These are phyloP conservation scores for Bryum argenteum DNA, from an alignment of 225 moss, liverwort and hornwort species.

Conservation along the genomic window DNA sequence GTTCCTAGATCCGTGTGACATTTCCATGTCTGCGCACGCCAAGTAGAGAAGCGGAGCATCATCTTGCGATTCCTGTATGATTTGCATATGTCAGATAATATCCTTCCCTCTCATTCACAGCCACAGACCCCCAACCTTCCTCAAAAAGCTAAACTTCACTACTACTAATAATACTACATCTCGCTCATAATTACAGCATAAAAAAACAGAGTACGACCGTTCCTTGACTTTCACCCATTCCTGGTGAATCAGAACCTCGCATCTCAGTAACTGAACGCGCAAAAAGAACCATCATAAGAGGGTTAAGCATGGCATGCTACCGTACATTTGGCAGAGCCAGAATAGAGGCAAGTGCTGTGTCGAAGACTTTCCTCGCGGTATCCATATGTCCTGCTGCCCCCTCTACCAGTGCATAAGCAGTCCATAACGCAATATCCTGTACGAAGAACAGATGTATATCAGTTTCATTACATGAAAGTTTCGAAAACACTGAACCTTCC, in stretches of 20 bases:
- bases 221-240: constrained; percentile 4
- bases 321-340: constrained; percentile 66
- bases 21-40: constrained; percentile 91
- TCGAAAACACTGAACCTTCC: not conserved
- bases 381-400: constrained; percentile 82
- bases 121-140: not conserved
- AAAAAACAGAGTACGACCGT: not conserved
- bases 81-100: constrained; percentile 33
- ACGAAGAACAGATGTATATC: constrained; percentile 30
- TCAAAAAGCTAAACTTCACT: constrained; percentile 7
- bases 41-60: constrained; percentile 83
- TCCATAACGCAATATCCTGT: constrained; percentile 84
- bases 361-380: constrained; percentile 87
- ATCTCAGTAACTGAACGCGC: not conserved
- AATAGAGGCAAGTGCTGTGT: constrained; percentile 81
- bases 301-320: constrained; percentile 18
- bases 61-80: constrained; percentile 65
- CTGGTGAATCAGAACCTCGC: not conserved
- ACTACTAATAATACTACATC: too few relatives aligned
- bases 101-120: constrained; percentile 15
- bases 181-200: not conserved
- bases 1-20: constrained; percentile 59
- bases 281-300: constrained; percentile 8
- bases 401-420: constrained; percentile 86
- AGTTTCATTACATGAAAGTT: constrained; percentile 18